These are phyloP conservation scores for Xylariaceae sp. DNA, from an alignment of 2,329 filamentous ascomycete species.

Conservation along the genomic window DNA sequence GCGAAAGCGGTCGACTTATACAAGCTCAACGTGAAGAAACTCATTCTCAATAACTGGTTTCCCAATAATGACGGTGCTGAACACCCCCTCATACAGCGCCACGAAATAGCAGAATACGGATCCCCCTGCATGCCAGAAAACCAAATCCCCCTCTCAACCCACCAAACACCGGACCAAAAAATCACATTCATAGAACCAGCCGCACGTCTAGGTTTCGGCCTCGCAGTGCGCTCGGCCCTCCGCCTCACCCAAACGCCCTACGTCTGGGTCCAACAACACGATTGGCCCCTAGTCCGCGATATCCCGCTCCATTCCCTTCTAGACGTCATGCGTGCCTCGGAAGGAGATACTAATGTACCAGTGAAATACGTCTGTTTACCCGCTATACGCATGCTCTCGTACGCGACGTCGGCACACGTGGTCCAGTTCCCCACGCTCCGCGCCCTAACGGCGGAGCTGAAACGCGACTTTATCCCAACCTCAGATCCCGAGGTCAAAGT, in stretches of 20 bases:
- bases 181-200: conserved; percentile 47
- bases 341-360: conserved; percentile 31
- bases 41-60: conserved; percentile 35
- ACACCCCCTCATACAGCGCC: conserved; percentile 11
- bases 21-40: conserved; percentile 42
- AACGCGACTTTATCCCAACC: conserved; percentile 35
- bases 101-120: conserved; percentile 45
- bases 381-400: conserved; percentile 47
- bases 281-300: conserved; percentile 45
- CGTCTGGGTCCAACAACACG: conserved; percentile 55
- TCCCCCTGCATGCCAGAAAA: conserved; percentile 35
- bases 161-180: conserved; percentile 32
- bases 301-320: conserved; percentile 43
- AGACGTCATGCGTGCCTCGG: conserved; percentile 40
- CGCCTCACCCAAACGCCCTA: conserved; percentile 44
- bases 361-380: conserved; percentile 51
- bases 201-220: conserved; percentile 46
- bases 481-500: conserved; percentile 25
- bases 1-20: conserved; percentile 41
- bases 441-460: conserved; percentile 38
- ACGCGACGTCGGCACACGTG: conserved; percentile 45
- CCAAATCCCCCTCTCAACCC: conserved; percentile 35
- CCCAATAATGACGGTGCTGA: not conserved
- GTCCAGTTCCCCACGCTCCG: conserved; percentile 39
- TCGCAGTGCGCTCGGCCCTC: conserved; percentile 49